phyloP scores from a whole-genome alignment of 352 stramenopile genomes.

The Globisporangium mamillatum region DNA sequence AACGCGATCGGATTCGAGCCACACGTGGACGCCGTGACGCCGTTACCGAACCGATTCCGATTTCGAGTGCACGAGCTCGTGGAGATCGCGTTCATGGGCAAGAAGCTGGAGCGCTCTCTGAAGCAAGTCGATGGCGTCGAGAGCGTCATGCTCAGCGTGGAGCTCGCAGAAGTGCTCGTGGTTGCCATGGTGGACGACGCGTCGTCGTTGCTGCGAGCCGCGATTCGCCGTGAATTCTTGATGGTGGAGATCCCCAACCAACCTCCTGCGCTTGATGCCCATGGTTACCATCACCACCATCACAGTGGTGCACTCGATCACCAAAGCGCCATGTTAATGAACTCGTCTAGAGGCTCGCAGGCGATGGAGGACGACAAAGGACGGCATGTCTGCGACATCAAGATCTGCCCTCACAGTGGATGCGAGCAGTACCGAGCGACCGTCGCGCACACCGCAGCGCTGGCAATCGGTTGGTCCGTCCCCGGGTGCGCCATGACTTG shows the following conservation, averaged over 20 bases:
- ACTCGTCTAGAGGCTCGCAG: not conserved
- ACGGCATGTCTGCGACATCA: constrained; percentile 60
- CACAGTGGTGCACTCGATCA: not conserved
- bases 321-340: not conserved
- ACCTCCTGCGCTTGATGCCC: not conserved
- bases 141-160: constrained; percentile 47
- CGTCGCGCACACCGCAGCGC: constrained; percentile 70
- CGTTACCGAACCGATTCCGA: constrained; percentile 45
- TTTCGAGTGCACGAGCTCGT: constrained; percentile 36
- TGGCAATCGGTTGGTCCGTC: constrained; percentile 76
- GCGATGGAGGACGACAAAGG: constrained; percentile 19
- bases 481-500: constrained; percentile 77
- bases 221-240: constrained; percentile 33
- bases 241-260: constrained; percentile 51
- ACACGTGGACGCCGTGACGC: constrained; percentile 31
- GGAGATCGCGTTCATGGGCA: constrained; percentile 11
- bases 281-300: not conserved
- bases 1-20: constrained; percentile 64
- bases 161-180: constrained; percentile 59
- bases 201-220: constrained; percentile 35
- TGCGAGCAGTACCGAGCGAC: constrained; percentile 77
- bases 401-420: constrained; percentile 55
- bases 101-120: constrained; percentile 22
- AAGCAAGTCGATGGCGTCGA: constrained; percentile 64
- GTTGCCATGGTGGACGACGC: constrained; percentile 48